Base-by-base conservation (phyloP, 1,139 yeast species). In the Debaryomycetaceae sp. region DNA sequence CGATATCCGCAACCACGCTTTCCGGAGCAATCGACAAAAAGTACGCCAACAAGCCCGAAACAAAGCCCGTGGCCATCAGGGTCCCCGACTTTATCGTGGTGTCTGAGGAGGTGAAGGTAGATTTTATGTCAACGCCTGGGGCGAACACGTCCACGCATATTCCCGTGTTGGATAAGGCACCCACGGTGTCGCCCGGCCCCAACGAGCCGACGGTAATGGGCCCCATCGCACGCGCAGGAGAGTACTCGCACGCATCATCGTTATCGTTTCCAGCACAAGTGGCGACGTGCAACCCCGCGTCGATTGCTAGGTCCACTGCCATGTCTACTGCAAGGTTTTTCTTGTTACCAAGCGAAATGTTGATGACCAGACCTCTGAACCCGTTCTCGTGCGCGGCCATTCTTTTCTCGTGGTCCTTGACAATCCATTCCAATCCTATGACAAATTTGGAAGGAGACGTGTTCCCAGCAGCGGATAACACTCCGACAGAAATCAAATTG, bases 261-360 rank as follows among this genome's bases (percentile, higher is more conserved):
- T 61, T 52, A 31, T 58, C 67, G 33, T 62, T 62, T 39, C 69
- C 69, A 14, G 68, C 68, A 24, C 68, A 67, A 23, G 61, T 66
- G 7, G 67, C 62, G 36, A 62, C 47, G 36, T 61, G 62, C 32
- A 62, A 45, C 30, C 67, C 68, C 16, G 65, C 63, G 23, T 50
- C 45, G 26, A 55, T 51, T 18, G 59, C 68, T 15, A 67, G 68
- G 38, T 61, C 55, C 22, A 55, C 65, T 4, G 67, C 67, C 39
- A 55, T 44, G 37, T 62, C 68, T 32, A 61, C 51, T 2, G 68
- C 68, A 20, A 55, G 47, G 13, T 64, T 56, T 15, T 44, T 47
- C 30, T 67, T 66, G 27, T 67, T 68, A 15, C 69, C 68, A 39
- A 62, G 44, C 5, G 66, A 60, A 62, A 62, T 53, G 43, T 62